These are phyloP conservation scores for Dothideomycetidae sp. DNA, from an alignment of 2,329 filamentous ascomycete genomes.

Conservation along the genomic window DNA sequence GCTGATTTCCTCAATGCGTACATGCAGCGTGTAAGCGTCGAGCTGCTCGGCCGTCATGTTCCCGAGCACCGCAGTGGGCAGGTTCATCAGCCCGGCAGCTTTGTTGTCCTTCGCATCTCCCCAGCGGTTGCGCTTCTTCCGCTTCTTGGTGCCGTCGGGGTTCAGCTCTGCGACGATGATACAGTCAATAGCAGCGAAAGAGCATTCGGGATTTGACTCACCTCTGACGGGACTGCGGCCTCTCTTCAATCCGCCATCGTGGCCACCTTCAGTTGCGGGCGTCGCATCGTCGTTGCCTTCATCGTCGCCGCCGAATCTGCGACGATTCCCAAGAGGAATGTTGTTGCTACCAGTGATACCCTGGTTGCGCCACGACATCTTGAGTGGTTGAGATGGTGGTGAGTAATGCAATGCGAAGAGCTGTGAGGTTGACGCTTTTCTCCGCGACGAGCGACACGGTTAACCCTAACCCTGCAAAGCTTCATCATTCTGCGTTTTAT, in stretches of 20 bases:
- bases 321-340: constrained; percentile 75
- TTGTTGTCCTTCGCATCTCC: constrained; percentile 97
- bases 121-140: constrained; percentile 99
- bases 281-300: constrained; percentile 22
- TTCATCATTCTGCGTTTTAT: no score
- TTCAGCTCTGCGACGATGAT: constrained; percentile 26
- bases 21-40: constrained; percentile 88
- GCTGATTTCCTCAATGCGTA: constrained; percentile 97
- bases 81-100: constrained; percentile 91
- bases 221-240: constrained; percentile 82
- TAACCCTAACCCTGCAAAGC: no score
- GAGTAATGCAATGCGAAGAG: no score
- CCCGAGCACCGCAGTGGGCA: constrained; percentile 89
- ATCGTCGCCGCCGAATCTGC: constrained; percentile 62
- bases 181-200: no score
- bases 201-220: constrained; percentile 29
- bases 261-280: constrained; percentile 27
- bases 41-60: constrained; percentile 98
- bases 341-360: constrained; percentile 98
- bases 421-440: no score
- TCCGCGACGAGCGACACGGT: no score
- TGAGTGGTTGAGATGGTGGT: constrained; percentile 1
- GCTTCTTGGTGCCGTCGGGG: constrained; percentile 64
- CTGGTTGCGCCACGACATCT: constrained; percentile 51
- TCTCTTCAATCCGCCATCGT: constrained; percentile 49